Percentiles rank a stretch among this genome's conserved stretches.
Evolutionary conservation across 106 monocot species (phyloP).

Genomic region (Allium fistulosum): DNA sequence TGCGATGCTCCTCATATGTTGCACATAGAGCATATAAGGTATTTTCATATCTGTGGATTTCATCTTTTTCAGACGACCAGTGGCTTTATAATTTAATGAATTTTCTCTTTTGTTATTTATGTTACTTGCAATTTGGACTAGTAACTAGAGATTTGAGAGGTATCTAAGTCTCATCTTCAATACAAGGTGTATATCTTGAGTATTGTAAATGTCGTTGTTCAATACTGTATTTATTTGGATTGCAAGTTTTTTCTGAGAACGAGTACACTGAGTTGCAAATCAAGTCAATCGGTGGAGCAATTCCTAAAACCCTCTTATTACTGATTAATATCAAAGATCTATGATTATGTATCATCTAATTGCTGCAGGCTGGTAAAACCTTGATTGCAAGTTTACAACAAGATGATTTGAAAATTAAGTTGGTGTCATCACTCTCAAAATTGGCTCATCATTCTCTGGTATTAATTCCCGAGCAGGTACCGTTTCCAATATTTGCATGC

Average conservation of each 20-base stretch:
- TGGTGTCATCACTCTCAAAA: constrained; percentile 69
- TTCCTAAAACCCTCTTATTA: not conserved
- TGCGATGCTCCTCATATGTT: constrained; percentile 54
- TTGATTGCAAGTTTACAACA: constrained; percentile 22
- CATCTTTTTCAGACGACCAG: not conserved
- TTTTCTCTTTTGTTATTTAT: not conserved
- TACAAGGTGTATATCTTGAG: not conserved
- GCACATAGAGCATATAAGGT: constrained; percentile 69
- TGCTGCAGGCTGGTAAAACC: constrained; percentile 51
- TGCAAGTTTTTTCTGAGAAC: not conserved
- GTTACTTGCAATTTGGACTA: not conserved
- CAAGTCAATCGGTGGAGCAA: not conserved
- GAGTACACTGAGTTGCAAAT: not conserved
- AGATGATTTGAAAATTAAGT: constrained; percentile 36
- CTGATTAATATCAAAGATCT: not conserved
- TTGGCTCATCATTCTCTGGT: constrained; percentile 44
- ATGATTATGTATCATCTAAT: not conserved
- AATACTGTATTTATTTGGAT: too few species aligned
- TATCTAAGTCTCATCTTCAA: not conserved
- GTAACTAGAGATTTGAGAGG: not conserved
- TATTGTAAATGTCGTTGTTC: not conserved
- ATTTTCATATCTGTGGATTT: not conserved
- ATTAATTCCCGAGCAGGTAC: constrained; percentile 65
- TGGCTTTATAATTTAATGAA: not conserved
- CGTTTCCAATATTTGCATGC: not conserved